phyloP scores from a whole-genome alignment of 148 eudicot species.

The Persicaria maculosa region DNA sequence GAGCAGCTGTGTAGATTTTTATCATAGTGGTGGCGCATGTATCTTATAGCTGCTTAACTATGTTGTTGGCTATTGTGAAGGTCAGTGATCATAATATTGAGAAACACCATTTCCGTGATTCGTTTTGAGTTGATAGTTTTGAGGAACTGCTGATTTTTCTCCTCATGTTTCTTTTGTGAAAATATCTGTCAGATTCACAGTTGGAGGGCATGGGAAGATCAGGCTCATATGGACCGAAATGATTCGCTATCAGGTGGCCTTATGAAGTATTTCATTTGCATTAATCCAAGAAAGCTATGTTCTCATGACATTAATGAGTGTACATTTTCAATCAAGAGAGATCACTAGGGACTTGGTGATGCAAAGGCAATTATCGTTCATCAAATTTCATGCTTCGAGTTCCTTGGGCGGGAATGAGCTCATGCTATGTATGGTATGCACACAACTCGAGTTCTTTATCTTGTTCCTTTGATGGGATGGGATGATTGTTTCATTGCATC shows the following conservation, averaged over 20 bases:
- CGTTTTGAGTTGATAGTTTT: neutral
- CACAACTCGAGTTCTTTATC: neutral
- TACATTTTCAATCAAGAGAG: slow-evolving; percentile 35
- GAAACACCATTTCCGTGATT: neutral
- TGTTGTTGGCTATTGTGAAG: slow-evolving; percentile 97
- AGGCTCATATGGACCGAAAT: slow-evolving; percentile 68
- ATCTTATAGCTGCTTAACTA: slow-evolving; percentile 94
- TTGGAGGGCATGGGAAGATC: slow-evolving; percentile 94
- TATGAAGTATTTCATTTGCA: too few relatives aligned
- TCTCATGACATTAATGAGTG: too few relatives aligned
- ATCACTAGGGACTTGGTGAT: slow-evolving; percentile 67
- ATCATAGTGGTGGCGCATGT: slow-evolving; percentile 97
- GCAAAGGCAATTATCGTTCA: slow-evolving; percentile 78
- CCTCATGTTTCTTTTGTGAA: slow-evolving; percentile 10
- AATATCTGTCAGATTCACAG: slow-evolving; percentile 54
- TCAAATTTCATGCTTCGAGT: slow-evolving; percentile 58
- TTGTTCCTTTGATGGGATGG: neutral
- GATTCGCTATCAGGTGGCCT: slow-evolving; percentile 65
- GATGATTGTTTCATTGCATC: slow-evolving; percentile 13
- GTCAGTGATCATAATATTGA: slow-evolving; percentile 30
- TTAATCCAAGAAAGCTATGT: too few relatives aligned
- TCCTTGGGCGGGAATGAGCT: slow-evolving; percentile 43
- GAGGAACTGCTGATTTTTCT: neutral
- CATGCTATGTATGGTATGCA: slow-evolving; percentile 76
- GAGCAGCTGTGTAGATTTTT: slow-evolving; percentile 97